A percentile compares a stretch with the other conserved stretches of the same genome.
These are phyloP conservation scores for Diospyros lotus DNA, from an alignment of 148 eudicot species.

Conservation along the genomic window DNA sequence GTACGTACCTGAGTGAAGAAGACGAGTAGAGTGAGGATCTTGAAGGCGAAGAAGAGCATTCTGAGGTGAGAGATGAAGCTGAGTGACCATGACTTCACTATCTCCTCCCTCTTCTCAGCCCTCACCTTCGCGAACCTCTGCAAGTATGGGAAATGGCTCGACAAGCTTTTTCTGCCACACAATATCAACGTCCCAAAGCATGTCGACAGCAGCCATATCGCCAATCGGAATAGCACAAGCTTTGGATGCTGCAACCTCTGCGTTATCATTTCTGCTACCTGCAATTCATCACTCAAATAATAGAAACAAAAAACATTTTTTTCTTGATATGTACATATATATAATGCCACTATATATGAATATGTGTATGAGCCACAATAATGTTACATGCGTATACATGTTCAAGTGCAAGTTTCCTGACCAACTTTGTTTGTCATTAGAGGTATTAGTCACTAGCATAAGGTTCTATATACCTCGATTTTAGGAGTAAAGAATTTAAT, in stretches of 20 bases:
- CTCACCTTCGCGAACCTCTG: conserved; percentile 35
- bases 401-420: too few species aligned
- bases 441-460: too few species aligned
- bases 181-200: conserved; percentile 49
- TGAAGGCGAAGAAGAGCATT: conserved; percentile 26
- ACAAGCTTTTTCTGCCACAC: conserved; percentile 29
- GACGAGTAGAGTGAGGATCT: conserved; percentile 28
- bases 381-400: too few species aligned
- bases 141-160: conserved; percentile 41
- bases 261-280: conserved; percentile 38
- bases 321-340: too few species aligned
- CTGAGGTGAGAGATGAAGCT: conserved; percentile 32
- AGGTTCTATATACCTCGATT: too few species aligned
- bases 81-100: conserved; percentile 35
- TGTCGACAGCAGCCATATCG: conserved; percentile 37
- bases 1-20: conserved; percentile 51
- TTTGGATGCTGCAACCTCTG: conserved; percentile 41
- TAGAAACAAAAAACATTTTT: too few species aligned
- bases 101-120: conserved; percentile 30
- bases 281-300: too few species aligned
- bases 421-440: too few species aligned
- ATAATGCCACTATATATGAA: too few species aligned
- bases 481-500: too few species aligned
- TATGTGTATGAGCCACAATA: too few species aligned
- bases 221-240: conserved; percentile 18